Conservation (phyloP, 164 flowering plant genomes). For the Piper longum region DNA sequence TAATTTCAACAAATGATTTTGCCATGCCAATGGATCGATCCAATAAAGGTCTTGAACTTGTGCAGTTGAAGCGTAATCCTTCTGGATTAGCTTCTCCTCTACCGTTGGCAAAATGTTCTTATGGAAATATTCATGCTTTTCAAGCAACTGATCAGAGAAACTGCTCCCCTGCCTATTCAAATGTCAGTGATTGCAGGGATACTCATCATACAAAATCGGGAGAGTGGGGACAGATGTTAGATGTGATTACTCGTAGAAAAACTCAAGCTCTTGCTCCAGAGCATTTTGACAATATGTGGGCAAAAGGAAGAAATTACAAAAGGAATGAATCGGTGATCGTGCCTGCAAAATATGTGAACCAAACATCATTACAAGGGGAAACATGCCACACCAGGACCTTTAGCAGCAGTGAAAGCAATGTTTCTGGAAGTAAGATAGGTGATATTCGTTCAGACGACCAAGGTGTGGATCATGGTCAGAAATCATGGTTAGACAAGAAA, state of each 20-base stretch:
- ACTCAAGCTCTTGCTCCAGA: constrained; percentile 91
- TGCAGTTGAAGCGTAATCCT: constrained; percentile 51
- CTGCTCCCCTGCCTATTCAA: constrained; percentile 32
- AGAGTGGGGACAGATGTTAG: constrained; percentile 89
- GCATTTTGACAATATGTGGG: constrained; percentile 93
- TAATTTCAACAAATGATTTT: constrained; percentile 46
- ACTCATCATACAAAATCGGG: constrained; percentile 36
- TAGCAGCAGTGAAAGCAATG: constrained; percentile 8
- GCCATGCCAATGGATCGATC: constrained; percentile 50
- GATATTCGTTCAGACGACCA: constrained; percentile 9
- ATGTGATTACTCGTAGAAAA: constrained; percentile 59
- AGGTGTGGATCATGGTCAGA: constrained; percentile 6
- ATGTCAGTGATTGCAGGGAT: constrained; percentile 16
- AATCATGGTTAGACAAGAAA: constrained; percentile 7
- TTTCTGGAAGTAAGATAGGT: constrained; percentile 1
- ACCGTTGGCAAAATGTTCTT: constrained; percentile 14
- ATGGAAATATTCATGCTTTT: constrained; percentile 32
- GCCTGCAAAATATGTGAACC: constrained; percentile 21
- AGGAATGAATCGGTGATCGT: constrained; percentile 34
- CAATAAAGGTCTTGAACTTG: constrained; percentile 79
- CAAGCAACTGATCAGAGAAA: constrained; percentile 52
- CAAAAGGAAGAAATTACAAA: constrained; percentile 76
- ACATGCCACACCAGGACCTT: constrained; percentile 12
- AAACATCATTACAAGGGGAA: constrained; percentile 14
- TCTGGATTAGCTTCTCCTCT: constrained; percentile 12